Evolutionary conservation across 2,329 filamentous ascomycete genomes (phyloP).

Genomic region (Talaromyces sp.): DNA sequence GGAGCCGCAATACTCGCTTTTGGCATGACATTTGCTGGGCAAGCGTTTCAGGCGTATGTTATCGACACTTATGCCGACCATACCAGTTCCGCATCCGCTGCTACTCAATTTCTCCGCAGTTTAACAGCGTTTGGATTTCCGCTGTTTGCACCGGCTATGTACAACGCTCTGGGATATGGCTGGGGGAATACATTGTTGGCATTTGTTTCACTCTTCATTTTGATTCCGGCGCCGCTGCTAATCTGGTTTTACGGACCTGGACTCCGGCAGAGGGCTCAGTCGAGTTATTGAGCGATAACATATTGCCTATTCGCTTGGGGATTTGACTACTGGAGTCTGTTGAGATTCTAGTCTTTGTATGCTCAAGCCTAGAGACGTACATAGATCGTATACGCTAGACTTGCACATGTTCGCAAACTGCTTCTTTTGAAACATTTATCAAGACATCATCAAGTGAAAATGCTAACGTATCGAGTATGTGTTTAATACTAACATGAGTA

Average conservation of each 20-base stretch:
- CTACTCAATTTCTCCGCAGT: conserved; percentile 48
- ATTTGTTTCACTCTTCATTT: conserved; percentile 36
- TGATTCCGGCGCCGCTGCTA: conserved; percentile 34
- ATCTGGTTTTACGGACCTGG: conserved; percentile 39
- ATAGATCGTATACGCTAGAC: too few relatives aligned
- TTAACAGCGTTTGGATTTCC: conserved; percentile 54
- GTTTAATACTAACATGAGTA: too few relatives aligned
- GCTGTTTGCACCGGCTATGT: conserved; percentile 50
- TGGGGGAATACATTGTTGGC: conserved; percentile 50
- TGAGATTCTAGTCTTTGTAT: too few relatives aligned
- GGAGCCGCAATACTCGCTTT: conserved; percentile 52
- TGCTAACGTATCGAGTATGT: too few relatives aligned
- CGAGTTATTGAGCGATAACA: background rate
- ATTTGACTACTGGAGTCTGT: too few relatives aligned
- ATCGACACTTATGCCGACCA: conserved; percentile 46
- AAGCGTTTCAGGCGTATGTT: conserved; percentile 45
- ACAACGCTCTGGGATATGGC: conserved; percentile 36
- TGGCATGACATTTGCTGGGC: conserved; percentile 51
- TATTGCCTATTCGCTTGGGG: too few relatives aligned
- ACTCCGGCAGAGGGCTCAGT: background rate
- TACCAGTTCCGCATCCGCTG: conserved; percentile 45
- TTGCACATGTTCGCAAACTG: too few relatives aligned
- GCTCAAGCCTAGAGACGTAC: too few relatives aligned
- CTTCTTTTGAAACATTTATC: too few relatives aligned
- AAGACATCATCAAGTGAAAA: too few relatives aligned